Conservation (phyloP, 2,329 filamentous ascomycete genomes). For the Sphaerulina vaccinii region DNA sequence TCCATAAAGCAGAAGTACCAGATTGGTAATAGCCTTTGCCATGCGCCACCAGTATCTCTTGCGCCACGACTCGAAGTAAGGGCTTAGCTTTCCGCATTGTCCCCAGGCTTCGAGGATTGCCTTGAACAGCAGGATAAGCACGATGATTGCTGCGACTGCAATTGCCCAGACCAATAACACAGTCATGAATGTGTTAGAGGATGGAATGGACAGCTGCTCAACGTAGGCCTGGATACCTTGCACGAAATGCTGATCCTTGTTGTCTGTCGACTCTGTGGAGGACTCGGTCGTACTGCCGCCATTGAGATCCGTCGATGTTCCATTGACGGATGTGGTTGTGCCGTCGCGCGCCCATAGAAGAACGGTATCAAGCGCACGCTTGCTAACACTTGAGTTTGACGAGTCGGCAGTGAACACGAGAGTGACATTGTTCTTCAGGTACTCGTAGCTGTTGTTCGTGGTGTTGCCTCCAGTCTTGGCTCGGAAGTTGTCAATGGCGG, state of each 20-base stretch:
- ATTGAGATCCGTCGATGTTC: constrained; percentile 36
- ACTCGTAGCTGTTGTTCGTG: constrained; percentile 72
- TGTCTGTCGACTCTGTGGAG: constrained; percentile 33
- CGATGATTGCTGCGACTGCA: constrained; percentile 76
- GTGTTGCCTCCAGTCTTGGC: constrained; percentile 79
- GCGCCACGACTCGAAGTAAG: constrained; percentile 77
- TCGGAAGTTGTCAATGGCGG: constrained; percentile 80
- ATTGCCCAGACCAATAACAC: constrained; percentile 86
- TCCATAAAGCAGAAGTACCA: constrained; percentile 89
- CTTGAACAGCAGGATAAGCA: constrained; percentile 86
- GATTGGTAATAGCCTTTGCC: constrained; percentile 80
- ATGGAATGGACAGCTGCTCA: constrained; percentile 80
- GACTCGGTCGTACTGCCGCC: constrained; percentile 30
- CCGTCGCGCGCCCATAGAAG: constrained; percentile 35
- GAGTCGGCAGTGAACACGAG: constrained; percentile 67
- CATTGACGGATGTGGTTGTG: constrained; percentile 42
- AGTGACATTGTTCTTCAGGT: constrained; percentile 74
- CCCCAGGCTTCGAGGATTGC: constrained; percentile 88
- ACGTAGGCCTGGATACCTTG: constrained; percentile 77
- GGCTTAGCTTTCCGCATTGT: constrained; percentile 81
- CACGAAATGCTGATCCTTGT: constrained; percentile 57
- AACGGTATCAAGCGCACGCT: constrained; percentile 29
- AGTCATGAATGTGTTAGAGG: constrained; percentile 94
- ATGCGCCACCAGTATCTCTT: constrained; percentile 96
- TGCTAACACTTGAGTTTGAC: constrained; percentile 35